A percentile compares a stretch with the other conserved stretches of the same genome.
Evolutionary conservation across 768 basidiomycete genomes (phyloP).

Genomic region (Suillus occidentalis): DNA sequence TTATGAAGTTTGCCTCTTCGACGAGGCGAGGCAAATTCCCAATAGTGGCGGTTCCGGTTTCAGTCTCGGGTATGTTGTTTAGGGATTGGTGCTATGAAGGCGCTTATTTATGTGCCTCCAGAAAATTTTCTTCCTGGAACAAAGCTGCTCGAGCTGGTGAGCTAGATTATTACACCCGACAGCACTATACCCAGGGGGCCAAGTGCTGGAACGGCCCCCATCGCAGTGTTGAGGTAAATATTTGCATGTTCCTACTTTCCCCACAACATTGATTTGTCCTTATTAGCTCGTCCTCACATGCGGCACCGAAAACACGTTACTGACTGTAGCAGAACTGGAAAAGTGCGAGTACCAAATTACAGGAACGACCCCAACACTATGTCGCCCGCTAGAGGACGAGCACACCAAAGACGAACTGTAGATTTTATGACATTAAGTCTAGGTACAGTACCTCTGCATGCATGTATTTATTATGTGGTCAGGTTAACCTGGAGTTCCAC

Average conservation of each 20-base stretch:
- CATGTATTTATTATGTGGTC: background rate
- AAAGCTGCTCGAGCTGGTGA: constrained; percentile 53
- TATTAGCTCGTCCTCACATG: constrained; percentile 77
- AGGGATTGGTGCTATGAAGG: background rate
- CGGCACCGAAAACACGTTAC: constrained; percentile 79
- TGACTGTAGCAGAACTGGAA: constrained; percentile 83
- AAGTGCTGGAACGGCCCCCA: constrained; percentile 98
- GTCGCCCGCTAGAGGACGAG: constrained; percentile 44
- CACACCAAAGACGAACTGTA: constrained; percentile 33
- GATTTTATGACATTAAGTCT: background rate
- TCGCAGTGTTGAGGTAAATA: constrained; percentile 72
- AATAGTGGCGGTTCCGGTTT: constrained; percentile 72
- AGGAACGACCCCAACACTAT: constrained; percentile 83
- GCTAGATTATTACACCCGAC: constrained; percentile 76
- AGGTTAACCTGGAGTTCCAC: background rate
- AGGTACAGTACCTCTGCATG: background rate
- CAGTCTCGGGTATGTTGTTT: constrained; percentile 74
- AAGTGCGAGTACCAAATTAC: constrained; percentile 95
- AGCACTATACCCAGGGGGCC: constrained; percentile 80
- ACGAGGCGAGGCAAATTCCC: constrained; percentile 84
- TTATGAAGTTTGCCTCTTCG: constrained; percentile 92
- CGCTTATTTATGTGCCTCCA: constrained; percentile 29
- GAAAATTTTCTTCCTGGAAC: constrained; percentile 83
- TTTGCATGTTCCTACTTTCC: background rate
- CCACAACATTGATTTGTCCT: constrained; percentile 5